Base-by-base conservation (phyloP, 139 green algal species). In the Nannochloris sp. region DNA sequence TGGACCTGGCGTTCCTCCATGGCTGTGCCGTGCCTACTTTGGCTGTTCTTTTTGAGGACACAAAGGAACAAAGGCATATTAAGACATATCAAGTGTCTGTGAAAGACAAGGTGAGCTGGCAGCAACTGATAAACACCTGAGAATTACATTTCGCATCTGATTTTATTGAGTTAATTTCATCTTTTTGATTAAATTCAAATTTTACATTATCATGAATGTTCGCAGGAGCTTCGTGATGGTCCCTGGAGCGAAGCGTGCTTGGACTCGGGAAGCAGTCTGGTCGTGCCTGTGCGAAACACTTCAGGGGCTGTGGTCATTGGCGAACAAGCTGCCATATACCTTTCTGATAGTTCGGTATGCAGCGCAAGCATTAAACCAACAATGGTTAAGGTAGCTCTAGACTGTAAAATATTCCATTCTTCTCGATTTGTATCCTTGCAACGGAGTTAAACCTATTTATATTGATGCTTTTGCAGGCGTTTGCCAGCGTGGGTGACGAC, bases 31-130 rank as follows among this genome's bases (percentile, higher is more conserved):
- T 29, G 25, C 88, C 92, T 53, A 89, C 84, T 5, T 65, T 99
- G 14, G 89, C 84, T 0, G 73, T 99, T 45, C 78, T 99, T 63
- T 96, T 93, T 70, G 78, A 97, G 69, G 94, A 99, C 77, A 89
- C 77, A 42, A 93, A 92, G 73, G 71, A 89, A 19, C 78, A 77
- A 15, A 74, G 88, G 14, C 88, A 97, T 64, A 64, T 97, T n/a
- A 95, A 90, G 59, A 96, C 88, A 24, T 96, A 97, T 64, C 71
- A 86, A 42, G 62, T 97, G 10, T 37, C 47, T 35, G 13, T 91
- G 30, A 62, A 72, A 6, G 75, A 88, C 13, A 95, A 93, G 82
- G 81, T 76, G 39, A 23, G 54, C 1, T 0, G 24, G 19, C 8
- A 30, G 6, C 3, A 55, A 25, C 30, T 57, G 42, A 51, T 51